phyloP scores from a whole-genome alignment of 1,284 basidiomycete species.

The Blastosporella zonata region DNA sequence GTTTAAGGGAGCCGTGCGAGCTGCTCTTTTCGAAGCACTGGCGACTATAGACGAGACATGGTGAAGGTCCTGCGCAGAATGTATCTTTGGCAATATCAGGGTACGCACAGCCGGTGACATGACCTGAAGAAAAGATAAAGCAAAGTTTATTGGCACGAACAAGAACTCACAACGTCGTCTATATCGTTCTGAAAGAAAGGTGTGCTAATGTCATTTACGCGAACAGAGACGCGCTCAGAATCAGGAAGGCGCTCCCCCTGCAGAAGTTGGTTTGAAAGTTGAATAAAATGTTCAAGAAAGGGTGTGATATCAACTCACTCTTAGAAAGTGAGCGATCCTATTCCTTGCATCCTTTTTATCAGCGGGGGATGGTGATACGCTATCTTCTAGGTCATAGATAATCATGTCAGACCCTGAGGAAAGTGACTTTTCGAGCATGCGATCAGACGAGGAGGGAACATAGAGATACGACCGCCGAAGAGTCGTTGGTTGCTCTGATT shows the following conservation, averaged over 20 bases:
- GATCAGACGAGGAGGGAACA: slow-evolving; percentile 51
- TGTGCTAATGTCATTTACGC: slow-evolving; percentile 75
- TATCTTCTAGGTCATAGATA: slow-evolving; percentile 88
- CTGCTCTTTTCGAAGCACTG: slow-evolving; percentile 21
- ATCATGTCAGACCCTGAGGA: slow-evolving; percentile 64
- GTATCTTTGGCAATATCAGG: slow-evolving; percentile 78
- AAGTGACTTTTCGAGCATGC: slow-evolving; percentile 80
- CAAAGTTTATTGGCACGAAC: background rate
- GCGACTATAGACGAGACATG: slow-evolving; percentile 48
- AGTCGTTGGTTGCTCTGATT: background rate
- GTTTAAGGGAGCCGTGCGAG: slow-evolving; percentile 38
- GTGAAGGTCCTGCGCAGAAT: slow-evolving; percentile 64
- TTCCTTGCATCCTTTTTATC: slow-evolving; percentile 65
- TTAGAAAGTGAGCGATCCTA: slow-evolving; percentile 57
- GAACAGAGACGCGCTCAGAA: slow-evolving; percentile 60
- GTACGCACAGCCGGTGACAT: slow-evolving; percentile 48
- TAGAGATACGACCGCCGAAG: slow-evolving; percentile 12
- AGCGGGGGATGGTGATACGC: slow-evolving; percentile 57
- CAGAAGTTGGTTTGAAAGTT: background rate
- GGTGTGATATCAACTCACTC: slow-evolving; percentile 35
- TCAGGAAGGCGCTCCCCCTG: slow-evolving; percentile 37
- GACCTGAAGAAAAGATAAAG: slow-evolving; percentile 33
- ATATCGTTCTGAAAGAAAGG: slow-evolving; percentile 74
- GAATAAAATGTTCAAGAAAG: background rate
- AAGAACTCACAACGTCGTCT: slow-evolving; percentile 51